Base-by-base conservation (phyloP, 306 rosid genomes). In the Rubus idaeus region DNA sequence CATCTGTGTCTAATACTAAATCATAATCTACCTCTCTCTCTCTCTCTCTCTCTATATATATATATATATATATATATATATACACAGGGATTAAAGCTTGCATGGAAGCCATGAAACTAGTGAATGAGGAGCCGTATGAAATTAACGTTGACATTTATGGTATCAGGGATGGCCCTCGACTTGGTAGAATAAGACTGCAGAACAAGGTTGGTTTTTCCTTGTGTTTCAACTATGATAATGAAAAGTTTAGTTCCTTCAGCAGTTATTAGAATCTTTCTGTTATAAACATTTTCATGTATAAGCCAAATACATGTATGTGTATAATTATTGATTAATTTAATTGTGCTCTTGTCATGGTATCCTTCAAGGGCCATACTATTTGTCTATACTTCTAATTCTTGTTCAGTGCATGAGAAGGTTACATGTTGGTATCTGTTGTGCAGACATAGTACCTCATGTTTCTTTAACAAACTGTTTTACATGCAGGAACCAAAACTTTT, bases 401-500 rank as follows among this genome's bases (percentile, higher is more conserved):
- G 68, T 63, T 63, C 45, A 14, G 68, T 63, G 8, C 41, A 14
- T 63, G 68, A 37, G 21, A 5, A 63, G 12, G 20, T 64, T 64
- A 17, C 46, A 18, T 41, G 4, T 9, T 8, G 40, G 26, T 71
- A 16, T 71, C 49, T 40, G 46, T 55, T 3, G 26, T 40, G 55
- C 46, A 41, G 37, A 23, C 44, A 63, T 39, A 41, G 53, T 42
- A 49, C 35, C 77, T 41, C 20, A 26, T 26, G 10, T 55, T 68
- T 79, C 49, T 42, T 75, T 37, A 50, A 75, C 64, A 37, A 75
- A 52, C 45, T 61, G 56, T 82, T 61, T 78, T 63, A 12, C 26
- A 47, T 85, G 87, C 97, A 95, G 99, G 87, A 89, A 84, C 94
- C 96, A 42, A 89, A 89, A 77, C 91, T 91, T 55, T 95, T 92